Conservation (phyloP, 2,329 filamentous ascomycete species). For the Epichloe gansuensis region DNA sequence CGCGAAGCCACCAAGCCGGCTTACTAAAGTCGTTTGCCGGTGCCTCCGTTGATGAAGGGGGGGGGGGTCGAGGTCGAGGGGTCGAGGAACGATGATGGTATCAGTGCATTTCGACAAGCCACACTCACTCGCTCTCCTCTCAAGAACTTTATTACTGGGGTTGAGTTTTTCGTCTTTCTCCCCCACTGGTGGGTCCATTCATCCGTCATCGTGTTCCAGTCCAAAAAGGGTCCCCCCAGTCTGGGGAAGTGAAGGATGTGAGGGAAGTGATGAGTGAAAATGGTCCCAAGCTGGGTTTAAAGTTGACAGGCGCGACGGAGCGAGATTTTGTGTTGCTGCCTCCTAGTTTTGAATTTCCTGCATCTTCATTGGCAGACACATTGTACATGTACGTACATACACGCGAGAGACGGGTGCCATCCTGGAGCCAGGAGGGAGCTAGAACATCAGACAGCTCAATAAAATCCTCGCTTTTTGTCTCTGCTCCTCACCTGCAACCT, state of each 20-base stretch:
- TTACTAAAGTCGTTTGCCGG: not conserved
- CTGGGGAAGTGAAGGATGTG: constrained; percentile 3
- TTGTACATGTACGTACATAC: not conserved
- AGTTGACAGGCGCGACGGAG: constrained; percentile 3
- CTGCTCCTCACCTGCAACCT: constrained; percentile 3
- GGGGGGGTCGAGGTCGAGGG: not conserved
- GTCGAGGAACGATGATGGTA: not conserved
- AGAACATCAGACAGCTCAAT: not conserved
- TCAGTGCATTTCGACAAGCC: constrained; percentile 1
- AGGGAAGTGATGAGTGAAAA: not conserved
- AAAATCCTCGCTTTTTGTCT: constrained; percentile 1
- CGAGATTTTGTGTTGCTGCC: not conserved
- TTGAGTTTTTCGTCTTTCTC: constrained; percentile 1
- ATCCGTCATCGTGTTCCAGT: constrained; percentile 4
- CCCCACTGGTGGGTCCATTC: constrained; percentile 3
- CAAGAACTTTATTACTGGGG: constrained; percentile 1
- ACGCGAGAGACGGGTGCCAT: not conserved
- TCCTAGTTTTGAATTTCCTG: constrained; percentile 1
- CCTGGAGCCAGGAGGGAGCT: not conserved
- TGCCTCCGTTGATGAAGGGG: not conserved
- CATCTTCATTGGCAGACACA: constrained; percentile 6
- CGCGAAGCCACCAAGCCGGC: not conserved
- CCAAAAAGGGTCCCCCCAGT: constrained; percentile 1
- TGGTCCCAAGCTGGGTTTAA: not conserved
- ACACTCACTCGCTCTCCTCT: not conserved